A percentile compares a stretch with the other conserved stretches of the same genome.
Conservation (phyloP, 2,329 filamentous ascomycete species). For the Pseudocercospora fuligena region DNA sequence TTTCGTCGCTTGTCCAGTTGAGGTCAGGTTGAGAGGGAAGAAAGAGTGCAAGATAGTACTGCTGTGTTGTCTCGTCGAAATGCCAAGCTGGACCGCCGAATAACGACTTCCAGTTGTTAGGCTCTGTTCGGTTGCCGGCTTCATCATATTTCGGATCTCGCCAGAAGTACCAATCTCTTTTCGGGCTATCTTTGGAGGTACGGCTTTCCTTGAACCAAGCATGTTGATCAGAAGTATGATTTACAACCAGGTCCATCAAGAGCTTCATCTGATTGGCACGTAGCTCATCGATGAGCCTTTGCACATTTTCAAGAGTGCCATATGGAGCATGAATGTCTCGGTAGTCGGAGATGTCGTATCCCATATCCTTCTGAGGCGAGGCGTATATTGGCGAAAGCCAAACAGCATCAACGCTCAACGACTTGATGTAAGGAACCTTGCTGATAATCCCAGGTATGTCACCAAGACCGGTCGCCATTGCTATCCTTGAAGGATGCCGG, state of each 20-base stretch:
- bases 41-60: slow-evolving; percentile 54
- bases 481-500: slow-evolving; percentile 61
- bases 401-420: slow-evolving; percentile 65
- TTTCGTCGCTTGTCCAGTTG: slow-evolving; percentile 53
- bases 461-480: slow-evolving; percentile 62
- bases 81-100: slow-evolving; percentile 49
- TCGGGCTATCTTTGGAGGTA: slow-evolving; percentile 54
- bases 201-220: slow-evolving; percentile 62
- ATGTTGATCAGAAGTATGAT: slow-evolving; percentile 50
- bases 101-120: slow-evolving; percentile 57
- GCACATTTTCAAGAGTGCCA: slow-evolving; percentile 52
- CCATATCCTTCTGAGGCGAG: slow-evolving; percentile 57
- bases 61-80: slow-evolving; percentile 51
- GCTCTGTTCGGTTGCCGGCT: slow-evolving; percentile 59
- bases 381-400: slow-evolving; percentile 66
- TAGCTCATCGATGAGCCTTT: slow-evolving; percentile 48
- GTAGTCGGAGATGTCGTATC: slow-evolving; percentile 56
- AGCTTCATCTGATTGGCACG: slow-evolving; percentile 52
- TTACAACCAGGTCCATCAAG: slow-evolving; percentile 50
- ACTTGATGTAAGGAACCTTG: slow-evolving; percentile 65
- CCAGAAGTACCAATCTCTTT: slow-evolving; percentile 71
- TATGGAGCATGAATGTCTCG: slow-evolving; percentile 52
- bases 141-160: slow-evolving; percentile 59
- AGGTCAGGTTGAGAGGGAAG: slow-evolving; percentile 52
- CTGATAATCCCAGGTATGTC: slow-evolving; percentile 69